Percentiles rank a stretch among this genome's conserved stretches.
phyloP scores from a whole-genome alignment of 257 asterid species.

The Capsicum pubescens region DNA sequence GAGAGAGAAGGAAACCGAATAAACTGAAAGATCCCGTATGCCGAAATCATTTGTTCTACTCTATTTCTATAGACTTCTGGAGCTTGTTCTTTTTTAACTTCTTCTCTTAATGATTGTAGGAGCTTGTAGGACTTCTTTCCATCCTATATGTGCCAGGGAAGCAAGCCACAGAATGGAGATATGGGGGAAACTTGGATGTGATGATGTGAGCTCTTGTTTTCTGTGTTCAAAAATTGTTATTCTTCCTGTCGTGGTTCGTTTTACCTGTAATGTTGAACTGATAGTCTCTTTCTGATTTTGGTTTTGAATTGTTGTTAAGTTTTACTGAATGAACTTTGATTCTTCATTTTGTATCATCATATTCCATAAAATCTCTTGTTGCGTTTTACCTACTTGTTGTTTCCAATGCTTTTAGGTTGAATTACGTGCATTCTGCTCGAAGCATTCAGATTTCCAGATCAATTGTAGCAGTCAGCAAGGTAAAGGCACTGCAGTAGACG shows the following conservation, averaged over 20 bases:
- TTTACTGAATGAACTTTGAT: constrained; percentile 26
- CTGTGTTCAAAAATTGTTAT: not conserved
- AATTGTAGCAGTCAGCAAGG: constrained; percentile 49
- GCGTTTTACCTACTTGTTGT: constrained; percentile 27
- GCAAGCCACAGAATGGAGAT: constrained; percentile 94
- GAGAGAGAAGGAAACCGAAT: constrained; percentile 14
- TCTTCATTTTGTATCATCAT: constrained; percentile 2
- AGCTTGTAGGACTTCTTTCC: constrained; percentile 97
- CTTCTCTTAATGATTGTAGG: constrained; percentile 61
- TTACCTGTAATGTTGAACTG: not conserved
- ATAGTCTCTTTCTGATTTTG: not conserved
- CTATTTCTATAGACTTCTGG: not conserved
- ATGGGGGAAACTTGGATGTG: constrained; percentile 96
- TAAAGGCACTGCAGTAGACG: constrained; percentile 48
- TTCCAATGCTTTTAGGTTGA: constrained; percentile 64
- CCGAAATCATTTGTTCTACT: not conserved
- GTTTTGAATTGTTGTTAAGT: not conserved
- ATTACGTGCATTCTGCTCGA: constrained; percentile 92
- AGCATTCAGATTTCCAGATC: constrained; percentile 76
- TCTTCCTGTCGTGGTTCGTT: not conserved
- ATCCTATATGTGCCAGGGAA: constrained; percentile 98
- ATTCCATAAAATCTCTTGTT: constrained; percentile 22
- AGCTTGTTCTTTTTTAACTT: constrained; percentile 39
- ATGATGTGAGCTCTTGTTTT: constrained; percentile 65
- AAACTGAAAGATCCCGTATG: constrained; percentile 7